Percentiles rank a stretch among this genome's conserved stretches.
Evolutionary conservation across 2,329 filamentous ascomycete species (phyloP).

Genomic region (Aspergillus thermomutatus): DNA sequence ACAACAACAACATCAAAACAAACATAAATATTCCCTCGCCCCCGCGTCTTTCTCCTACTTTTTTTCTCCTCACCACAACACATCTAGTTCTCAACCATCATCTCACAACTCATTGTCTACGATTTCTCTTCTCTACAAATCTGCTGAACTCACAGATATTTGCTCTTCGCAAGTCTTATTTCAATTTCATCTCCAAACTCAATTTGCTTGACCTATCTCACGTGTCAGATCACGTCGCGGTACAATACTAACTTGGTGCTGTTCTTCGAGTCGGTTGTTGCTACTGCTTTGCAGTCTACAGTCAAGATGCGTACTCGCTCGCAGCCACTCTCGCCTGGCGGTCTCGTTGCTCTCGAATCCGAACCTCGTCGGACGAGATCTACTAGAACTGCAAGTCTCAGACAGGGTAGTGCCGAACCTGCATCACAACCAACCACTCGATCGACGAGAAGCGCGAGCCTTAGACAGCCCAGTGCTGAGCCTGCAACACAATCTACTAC

Average conservation of each 20-base stretch:
- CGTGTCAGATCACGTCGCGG: not conserved
- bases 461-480: slow-evolving; percentile 6
- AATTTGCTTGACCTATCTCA: not conserved
- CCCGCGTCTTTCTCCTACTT: slow-evolving; percentile 1
- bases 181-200: not conserved
- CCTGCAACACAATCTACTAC: slow-evolving; percentile 9
- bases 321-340: slow-evolving; percentile 33
- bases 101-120: not conserved
- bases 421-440: not conserved
- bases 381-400: slow-evolving; percentile 13
- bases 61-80: slow-evolving; percentile 6
- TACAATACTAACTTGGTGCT: not conserved
- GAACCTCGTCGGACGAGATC: slow-evolving; percentile 19
- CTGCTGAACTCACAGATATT: not conserved
- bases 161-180: not conserved
- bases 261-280: not conserved
- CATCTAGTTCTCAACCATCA: not conserved
- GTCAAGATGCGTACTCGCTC: slow-evolving; percentile 38
- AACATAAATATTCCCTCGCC: slow-evolving; percentile 1
- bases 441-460: slow-evolving; percentile 14
- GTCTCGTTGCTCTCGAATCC: slow-evolving; percentile 30
- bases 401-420: slow-evolving; percentile 8
- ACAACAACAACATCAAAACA: slow-evolving; percentile 4
- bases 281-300: slow-evolving; percentile 1
- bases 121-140: not conserved